Conservation (phyloP, 2,329 filamentous ascomycete genomes). For the Xylariomycetidae sp. region DNA sequence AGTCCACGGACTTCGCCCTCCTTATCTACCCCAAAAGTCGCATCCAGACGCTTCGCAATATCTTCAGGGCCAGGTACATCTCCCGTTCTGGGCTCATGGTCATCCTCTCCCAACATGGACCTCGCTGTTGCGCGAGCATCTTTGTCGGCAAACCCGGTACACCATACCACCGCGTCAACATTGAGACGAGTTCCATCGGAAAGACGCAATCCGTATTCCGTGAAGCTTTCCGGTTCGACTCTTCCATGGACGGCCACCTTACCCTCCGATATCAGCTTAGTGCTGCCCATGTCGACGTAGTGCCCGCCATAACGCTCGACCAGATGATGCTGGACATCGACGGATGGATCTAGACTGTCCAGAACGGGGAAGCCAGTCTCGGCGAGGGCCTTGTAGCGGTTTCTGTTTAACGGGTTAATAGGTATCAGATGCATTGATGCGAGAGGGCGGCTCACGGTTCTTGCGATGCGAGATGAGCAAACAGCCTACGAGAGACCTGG, state of each 20-base stretch:
- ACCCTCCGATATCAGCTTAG: constrained; percentile 24
- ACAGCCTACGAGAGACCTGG: constrained; percentile 3
- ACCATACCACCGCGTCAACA: constrained; percentile 31
- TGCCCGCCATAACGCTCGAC: constrained; percentile 19
- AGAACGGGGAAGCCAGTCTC: constrained; percentile 2
- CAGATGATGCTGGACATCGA: constrained; percentile 4
- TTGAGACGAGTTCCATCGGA: constrained; percentile 25
- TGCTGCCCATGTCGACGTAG: constrained; percentile 31
- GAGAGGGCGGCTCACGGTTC: constrained; percentile 2
- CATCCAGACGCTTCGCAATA: constrained; percentile 4
- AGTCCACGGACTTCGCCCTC: constrained; percentile 4
- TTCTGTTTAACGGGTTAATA: background rate
- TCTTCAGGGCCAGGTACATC: constrained; percentile 2
- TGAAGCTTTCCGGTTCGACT: too few relatives aligned
- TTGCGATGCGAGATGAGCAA: constrained; percentile 2
- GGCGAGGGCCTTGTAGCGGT: constrained; percentile 2
- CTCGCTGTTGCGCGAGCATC: constrained; percentile 12
- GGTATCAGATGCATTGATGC: background rate
- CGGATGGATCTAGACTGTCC: constrained; percentile 2
- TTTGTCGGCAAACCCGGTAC: constrained; percentile 27
- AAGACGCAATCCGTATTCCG: constrained; percentile 27
- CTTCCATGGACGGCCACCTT: constrained; percentile 23
- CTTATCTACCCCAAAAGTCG: constrained; percentile 2
- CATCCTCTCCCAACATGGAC: constrained; percentile 14
- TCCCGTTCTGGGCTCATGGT: background rate